Conservation (phyloP, 768 basidiomycete species). For the Termitomyces sp. region DNA sequence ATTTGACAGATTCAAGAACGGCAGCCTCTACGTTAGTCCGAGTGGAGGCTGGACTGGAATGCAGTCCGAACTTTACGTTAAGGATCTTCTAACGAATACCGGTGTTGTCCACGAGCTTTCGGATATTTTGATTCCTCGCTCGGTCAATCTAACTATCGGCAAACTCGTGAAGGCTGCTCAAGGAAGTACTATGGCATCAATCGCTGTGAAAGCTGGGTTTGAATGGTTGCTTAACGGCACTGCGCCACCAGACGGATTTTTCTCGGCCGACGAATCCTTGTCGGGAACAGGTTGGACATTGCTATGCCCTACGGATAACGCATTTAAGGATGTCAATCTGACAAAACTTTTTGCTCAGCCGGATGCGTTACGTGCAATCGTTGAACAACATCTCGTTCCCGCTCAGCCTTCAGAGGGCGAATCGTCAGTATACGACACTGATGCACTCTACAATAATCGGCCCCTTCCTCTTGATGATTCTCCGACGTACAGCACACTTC, state of each 20-base stretch:
- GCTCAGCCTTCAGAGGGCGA: constrained; percentile 23
- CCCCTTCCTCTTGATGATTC: constrained; percentile 71
- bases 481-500: constrained; percentile 72
- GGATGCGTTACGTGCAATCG: constrained; percentile 50
- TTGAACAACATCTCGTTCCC: constrained; percentile 74
- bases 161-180: constrained; percentile 89
- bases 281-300: constrained; percentile 72
- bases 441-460: constrained; percentile 55
- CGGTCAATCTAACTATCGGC: constrained; percentile 80
- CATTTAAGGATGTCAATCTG: constrained; percentile 84
- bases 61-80: constrained; percentile 51
- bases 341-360: constrained; percentile 61
- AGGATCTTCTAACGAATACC: constrained; percentile 75
- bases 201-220: constrained; percentile 81
- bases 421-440: constrained; percentile 21
- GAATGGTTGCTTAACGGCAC: constrained; percentile 91
- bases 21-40: constrained; percentile 49
- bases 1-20: constrained; percentile 50
- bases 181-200: constrained; percentile 80
- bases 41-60: constrained; percentile 80
- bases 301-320: constrained; percentile 87
- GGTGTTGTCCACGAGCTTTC: constrained; percentile 90
- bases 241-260: constrained; percentile 63
- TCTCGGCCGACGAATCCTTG: constrained; percentile 52
- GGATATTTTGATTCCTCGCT: constrained; percentile 81